These are phyloP conservation scores for Ophiostoma piceae DNA, from an alignment of 2,329 filamentous ascomycete species.

Conservation along the genomic window DNA sequence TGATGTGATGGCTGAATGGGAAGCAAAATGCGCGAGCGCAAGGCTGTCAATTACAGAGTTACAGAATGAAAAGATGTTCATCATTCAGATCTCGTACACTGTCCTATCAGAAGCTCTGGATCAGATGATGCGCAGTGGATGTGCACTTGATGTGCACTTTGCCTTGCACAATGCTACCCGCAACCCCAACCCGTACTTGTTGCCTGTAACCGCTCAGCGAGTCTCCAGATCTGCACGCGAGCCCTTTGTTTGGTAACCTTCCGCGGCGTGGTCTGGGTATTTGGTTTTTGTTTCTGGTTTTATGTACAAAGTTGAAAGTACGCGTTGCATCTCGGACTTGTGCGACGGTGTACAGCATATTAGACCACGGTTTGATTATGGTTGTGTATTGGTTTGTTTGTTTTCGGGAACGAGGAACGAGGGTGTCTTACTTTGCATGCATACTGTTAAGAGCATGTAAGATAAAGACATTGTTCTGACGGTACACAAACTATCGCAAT, in stretches of 20 bases:
- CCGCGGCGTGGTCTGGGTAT: background rate
- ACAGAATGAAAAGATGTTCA: too few relatives aligned
- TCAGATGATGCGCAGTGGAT: background rate
- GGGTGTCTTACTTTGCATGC: too few relatives aligned
- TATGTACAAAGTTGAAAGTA: too few relatives aligned
- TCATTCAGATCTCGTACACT: background rate
- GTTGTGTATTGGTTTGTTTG: background rate
- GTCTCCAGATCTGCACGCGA: background rate
- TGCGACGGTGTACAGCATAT: too few relatives aligned
- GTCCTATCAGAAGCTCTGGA: background rate
- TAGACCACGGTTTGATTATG: background rate
- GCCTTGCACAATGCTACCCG: background rate
- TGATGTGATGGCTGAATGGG: background rate
- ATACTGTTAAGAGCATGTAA: background rate
- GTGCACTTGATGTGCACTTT: background rate
- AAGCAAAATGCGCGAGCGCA: background rate
- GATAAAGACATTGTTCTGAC: background rate
- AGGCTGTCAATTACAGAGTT: background rate
- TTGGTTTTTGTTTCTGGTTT: too few relatives aligned
- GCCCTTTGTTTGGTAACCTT: constrained; percentile 2
- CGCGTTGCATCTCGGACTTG: too few relatives aligned
- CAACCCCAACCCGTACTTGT: too few relatives aligned
- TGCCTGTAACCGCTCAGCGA: background rate
- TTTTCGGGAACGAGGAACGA: too few relatives aligned
- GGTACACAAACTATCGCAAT: background rate